Evolutionary conservation across 495 filamentous ascomycete species (phyloP).

Genomic region (Penicillium longicatenatum): DNA sequence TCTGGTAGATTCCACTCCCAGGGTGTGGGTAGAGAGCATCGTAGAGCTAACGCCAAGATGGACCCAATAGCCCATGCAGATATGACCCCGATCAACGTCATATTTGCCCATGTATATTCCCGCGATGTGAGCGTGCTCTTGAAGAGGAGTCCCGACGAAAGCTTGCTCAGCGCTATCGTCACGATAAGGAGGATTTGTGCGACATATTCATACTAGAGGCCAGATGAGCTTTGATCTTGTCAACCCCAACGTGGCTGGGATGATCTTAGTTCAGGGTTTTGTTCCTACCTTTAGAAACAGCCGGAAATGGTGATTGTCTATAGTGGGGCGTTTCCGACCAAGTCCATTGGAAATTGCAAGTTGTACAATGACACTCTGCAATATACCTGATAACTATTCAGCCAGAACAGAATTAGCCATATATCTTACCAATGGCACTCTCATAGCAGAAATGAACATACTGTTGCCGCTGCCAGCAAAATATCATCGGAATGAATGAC

Average conservation of each 20-base stretch:
- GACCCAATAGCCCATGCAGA: conserved; percentile 28
- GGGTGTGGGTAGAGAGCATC: conserved; percentile 28
- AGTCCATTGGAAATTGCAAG: conserved; percentile 31
- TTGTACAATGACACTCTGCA: conserved; percentile 32
- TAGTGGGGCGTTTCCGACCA: conserved; percentile 19
- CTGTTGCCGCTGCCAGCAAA: conserved; percentile 22
- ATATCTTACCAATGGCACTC: not conserved
- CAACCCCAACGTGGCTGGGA: too few relatives aligned
- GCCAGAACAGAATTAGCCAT: not conserved
- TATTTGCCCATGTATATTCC: conserved; percentile 11
- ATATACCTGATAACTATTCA: conserved; percentile 21
- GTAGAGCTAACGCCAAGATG: conserved; percentile 25
- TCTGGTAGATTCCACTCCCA: conserved; percentile 20
- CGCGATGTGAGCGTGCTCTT: conserved; percentile 27
- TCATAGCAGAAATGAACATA: conserved; percentile 3
- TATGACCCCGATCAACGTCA: conserved; percentile 24
- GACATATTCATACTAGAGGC: conserved; percentile 28
- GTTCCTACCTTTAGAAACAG: conserved; percentile 23
- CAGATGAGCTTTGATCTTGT: conserved; percentile 7
- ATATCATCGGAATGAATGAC: conserved; percentile 30
- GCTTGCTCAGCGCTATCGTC: conserved; percentile 26
- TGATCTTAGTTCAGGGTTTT: not conserved
- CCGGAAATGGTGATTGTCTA: conserved; percentile 10
- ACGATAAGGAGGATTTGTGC: conserved; percentile 31
- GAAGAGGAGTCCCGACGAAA: conserved; percentile 27